Base-by-base conservation (phyloP, 768 basidiomycete species). In the Pulveroboletus sp. region DNA sequence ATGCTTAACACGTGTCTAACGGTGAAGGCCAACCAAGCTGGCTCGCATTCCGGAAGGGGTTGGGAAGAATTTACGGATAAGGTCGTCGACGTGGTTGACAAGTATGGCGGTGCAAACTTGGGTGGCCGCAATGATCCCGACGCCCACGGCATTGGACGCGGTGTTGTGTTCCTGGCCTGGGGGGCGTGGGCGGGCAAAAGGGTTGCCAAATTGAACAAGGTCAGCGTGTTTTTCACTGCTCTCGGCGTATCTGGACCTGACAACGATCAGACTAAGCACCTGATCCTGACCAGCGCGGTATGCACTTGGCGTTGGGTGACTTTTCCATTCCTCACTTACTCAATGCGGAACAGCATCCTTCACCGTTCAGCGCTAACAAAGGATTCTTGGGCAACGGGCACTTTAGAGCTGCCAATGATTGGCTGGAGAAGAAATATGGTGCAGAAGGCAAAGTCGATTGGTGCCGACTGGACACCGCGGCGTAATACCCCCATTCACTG, bases 1-100 rank as follows among this genome's bases (percentile, higher is more conserved):
- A 79, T 95, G 67, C 79, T 96, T 41, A 97, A 96, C 72, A 89
- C 92, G n/a, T 87, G 84, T 51, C 76, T 97, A 43, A 95, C 94
- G 2, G 94, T 96, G 35, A 79, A 81, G 47, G 86, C 87, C 0
- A 77, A 77, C 49, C 58, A 78, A 48, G 81, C 94, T 15, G 88
- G 80, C 33, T 93, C 92, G 45, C 94, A 96, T 68, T 79, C 83
- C 36, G 80, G 81, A 59, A 83, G 77, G 67, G 94, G 94, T 49
- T 96, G 94, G 94, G 92, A 96, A 66, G 69, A 77, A 44, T 96
- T 95, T 65, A 96, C 93, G 5, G 89, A 80, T 57, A 78, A 86
- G 54, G 84, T 95, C 51, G 73, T 95, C 50, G 80, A 85, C 54
- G 77, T 83, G 51, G 84, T 93, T 54, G 79, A 89, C 66, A 80